phyloP scores from a whole-genome alignment of 768 basidiomycete genomes.

The Boletales sp. region DNA sequence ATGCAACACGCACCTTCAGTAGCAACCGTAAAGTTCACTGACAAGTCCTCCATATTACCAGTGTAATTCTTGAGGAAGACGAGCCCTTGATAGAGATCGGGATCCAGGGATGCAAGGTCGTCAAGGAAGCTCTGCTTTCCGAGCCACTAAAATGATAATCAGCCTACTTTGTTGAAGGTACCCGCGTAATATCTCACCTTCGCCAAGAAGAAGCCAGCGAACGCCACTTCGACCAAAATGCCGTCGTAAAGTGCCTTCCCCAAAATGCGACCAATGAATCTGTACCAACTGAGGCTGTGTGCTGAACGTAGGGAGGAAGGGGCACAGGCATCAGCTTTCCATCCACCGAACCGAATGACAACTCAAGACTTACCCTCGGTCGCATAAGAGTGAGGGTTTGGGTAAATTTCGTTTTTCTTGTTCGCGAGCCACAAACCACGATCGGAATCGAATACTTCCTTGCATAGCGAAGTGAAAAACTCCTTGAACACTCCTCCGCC shows the following conservation, averaged over 20 bases:
- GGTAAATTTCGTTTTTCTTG: slow-evolving; percentile 90
- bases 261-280: slow-evolving; percentile 88
- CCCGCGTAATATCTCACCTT: slow-evolving; percentile 48
- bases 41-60: slow-evolving; percentile 82
- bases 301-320: slow-evolving; percentile 36
- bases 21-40: slow-evolving; percentile 85
- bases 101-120: slow-evolving; percentile 88
- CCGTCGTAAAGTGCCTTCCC: slow-evolving; percentile 98
- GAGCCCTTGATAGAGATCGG: slow-evolving; percentile 88
- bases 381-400: slow-evolving; percentile 89
- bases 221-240: slow-evolving; percentile 90
- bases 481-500: slow-evolving; percentile 98
- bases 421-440: slow-evolving; percentile 92
- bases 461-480: slow-evolving; percentile 88
- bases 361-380: slow-evolving; percentile 62
- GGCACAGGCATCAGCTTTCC: neutral
- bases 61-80: slow-evolving; percentile 91
- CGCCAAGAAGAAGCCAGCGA: slow-evolving; percentile 92
- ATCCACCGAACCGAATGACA: neutral
- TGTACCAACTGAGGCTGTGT: slow-evolving; percentile 87
- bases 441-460: slow-evolving; percentile 93
- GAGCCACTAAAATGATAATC: slow-evolving; percentile 62
- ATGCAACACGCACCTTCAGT: slow-evolving; percentile 63
- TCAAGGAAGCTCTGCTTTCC: slow-evolving; percentile 90
- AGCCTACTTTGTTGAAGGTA: neutral